Base-by-base conservation (phyloP, 2,329 filamentous ascomycete species). In the Trichoderma atrobrunneum region DNA sequence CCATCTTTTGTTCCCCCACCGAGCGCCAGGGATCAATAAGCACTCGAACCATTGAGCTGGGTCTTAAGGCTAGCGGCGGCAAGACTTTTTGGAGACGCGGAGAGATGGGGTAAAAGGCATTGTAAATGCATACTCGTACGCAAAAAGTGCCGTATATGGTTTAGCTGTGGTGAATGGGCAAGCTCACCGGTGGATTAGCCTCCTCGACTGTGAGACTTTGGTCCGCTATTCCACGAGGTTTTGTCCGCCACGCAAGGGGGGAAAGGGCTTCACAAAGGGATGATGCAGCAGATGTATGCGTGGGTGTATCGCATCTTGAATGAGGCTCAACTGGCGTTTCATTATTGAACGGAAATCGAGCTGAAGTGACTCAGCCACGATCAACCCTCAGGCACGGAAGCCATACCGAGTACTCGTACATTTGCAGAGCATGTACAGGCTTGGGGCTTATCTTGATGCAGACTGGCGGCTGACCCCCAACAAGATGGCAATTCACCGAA, bases 1-100 rank as follows among this genome's bases (percentile, higher is more conserved):
- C 69, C 69, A 65, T 64, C 61, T 57, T 34, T 39, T 30, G 32
- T 59, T 34, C 69, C 69, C 69, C 69, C 69, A 71, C 69, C 69
- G 16, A 71, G 18, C 51, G 34, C 69, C 61, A 48, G 60, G 51
- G 61, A 56, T 64, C 68, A 70, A 70, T 57, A 63, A 64, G 67
- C 68, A 57, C 36, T 64, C 60, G 51, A 71, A 43, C 61, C 61
- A 60, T 51, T 59, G 51, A 48, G 69, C 61, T 63, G 69, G 69
- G 60, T 32, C 34, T 18, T 18, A 64, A 59, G 59, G 43, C 56
- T 69, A 69, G 66, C 56, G 66, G 66, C 66, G 66, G 66, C 66
- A 69, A 61, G 66, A n/a, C 21, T 43, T 26, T 69, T 26, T 69
- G 68, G 24, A 63, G 43, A 56, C 59, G 68, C 43, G 66, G 66